These are phyloP conservation scores for Ustilago shanxiensis DNA, from an alignment of 1,284 basidiomycete species.

Conservation along the genomic window DNA sequence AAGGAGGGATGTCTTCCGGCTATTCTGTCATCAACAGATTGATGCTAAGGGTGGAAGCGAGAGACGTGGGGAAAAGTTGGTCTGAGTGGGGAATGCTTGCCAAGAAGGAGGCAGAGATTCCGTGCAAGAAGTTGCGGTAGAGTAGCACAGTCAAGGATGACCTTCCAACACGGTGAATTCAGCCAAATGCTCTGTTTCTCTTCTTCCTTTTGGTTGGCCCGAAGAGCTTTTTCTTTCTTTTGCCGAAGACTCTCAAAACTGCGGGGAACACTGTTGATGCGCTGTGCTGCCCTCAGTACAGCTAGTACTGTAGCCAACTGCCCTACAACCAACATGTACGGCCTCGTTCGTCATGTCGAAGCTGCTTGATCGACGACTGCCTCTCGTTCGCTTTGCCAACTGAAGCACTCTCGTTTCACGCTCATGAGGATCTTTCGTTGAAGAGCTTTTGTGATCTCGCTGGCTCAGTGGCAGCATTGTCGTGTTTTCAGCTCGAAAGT, in stretches of 20 bases:
- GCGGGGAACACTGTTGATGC: background rate
- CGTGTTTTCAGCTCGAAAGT: too few species aligned
- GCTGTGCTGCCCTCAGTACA: too few species aligned
- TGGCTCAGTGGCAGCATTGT: too few species aligned
- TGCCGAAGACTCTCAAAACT: background rate
- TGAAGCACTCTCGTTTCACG: too few species aligned
- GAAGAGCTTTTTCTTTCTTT: conserved; percentile 2
- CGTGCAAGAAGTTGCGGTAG: background rate
- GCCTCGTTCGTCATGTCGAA: background rate
- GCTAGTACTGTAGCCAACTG: too few species aligned
- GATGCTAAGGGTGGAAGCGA: background rate
- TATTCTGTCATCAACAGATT: background rate
- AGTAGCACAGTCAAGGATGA: too few species aligned
- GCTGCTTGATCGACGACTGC: background rate
- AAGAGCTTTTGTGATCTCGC: too few species aligned
- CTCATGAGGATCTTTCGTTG: too few species aligned
- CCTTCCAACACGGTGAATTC: background rate
- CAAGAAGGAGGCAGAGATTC: background rate
- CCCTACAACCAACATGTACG: too few species aligned
- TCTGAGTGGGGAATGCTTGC: background rate
- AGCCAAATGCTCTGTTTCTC: too few species aligned
- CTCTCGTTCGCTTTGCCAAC: background rate
- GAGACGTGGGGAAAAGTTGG: background rate
- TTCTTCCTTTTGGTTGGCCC: conserved; percentile 3
- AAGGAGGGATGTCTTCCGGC: background rate